phyloP scores from a whole-genome alignment of 192 early-diverging fungal species.

The Gaertneriomyces sp. region DNA sequence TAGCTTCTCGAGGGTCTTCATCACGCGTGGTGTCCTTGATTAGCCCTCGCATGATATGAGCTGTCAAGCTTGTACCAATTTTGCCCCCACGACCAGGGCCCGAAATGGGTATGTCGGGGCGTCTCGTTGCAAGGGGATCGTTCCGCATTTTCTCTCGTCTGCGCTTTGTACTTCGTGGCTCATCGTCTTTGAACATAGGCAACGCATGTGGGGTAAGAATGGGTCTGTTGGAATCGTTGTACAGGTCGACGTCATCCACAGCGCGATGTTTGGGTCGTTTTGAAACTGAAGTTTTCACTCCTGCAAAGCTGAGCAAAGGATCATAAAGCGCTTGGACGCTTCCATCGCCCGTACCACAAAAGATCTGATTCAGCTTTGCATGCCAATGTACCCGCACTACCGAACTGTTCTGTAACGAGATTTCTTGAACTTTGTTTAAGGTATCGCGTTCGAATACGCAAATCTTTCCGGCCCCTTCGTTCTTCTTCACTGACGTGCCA shows the following conservation, averaged over 20 bases:
- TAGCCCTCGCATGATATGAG: slow-evolving; percentile 74
- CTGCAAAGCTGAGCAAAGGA: slow-evolving; percentile 59
- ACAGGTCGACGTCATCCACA: slow-evolving; percentile 36
- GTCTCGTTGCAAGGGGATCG: slow-evolving; percentile 64
- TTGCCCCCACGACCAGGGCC: slow-evolving; percentile 84
- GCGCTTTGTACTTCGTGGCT: slow-evolving; percentile 57
- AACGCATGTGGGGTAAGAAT: slow-evolving; percentile 89
- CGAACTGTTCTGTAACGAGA: slow-evolving; percentile 46
- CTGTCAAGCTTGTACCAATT: slow-evolving; percentile 76
- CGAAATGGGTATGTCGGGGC: slow-evolving; percentile 60
- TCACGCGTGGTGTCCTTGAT: slow-evolving; percentile 56
- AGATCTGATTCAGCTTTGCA: slow-evolving; percentile 80
- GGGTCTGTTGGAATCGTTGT: slow-evolving; percentile 42
- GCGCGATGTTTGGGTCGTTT: slow-evolving; percentile 63
- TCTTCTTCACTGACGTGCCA: slow-evolving; percentile 71
- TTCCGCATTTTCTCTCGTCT: slow-evolving; percentile 67
- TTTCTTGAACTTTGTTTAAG: slow-evolving; percentile 47
- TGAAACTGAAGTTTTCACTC: slow-evolving; percentile 66
- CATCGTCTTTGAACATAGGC: slow-evolving; percentile 79
- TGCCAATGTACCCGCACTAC: slow-evolving; percentile 84
- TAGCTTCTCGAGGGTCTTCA: slow-evolving; percentile 90
- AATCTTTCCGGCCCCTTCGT: slow-evolving; percentile 59
- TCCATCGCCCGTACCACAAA: slow-evolving; percentile 74
- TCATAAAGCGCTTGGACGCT: slow-evolving; percentile 74
- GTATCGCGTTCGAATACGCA: slow-evolving; percentile 63